Conservation (phyloP, 495 filamentous ascomycete species). For the Tricharina praecox region DNA sequence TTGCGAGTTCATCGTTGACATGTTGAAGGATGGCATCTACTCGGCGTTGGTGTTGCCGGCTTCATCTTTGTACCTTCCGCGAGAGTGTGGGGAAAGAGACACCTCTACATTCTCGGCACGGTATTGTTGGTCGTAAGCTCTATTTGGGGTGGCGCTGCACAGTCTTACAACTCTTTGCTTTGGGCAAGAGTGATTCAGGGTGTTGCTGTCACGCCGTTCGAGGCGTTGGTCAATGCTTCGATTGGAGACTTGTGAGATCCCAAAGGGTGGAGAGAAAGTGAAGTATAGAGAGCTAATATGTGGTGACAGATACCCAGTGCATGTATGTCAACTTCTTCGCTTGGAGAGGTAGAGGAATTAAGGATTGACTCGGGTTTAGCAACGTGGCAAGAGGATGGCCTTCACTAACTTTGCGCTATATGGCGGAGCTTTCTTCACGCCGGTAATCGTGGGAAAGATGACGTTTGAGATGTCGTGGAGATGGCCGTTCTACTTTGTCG, state of each 20-base stretch:
- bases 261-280: too few species aligned
- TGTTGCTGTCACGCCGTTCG: slow-evolving; percentile 57
- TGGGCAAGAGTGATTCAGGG: slow-evolving; percentile 63
- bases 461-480: slow-evolving; percentile 57
- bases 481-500: slow-evolving; percentile 62
- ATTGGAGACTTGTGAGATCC: slow-evolving; percentile 50
- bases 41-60: slow-evolving; percentile 64
- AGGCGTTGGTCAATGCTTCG: slow-evolving; percentile 57
- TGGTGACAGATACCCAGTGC: slow-evolving; percentile 42
- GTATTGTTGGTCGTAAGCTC: slow-evolving; percentile 53
- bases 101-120: slow-evolving; percentile 68
- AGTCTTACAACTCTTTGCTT: slow-evolving; percentile 51
- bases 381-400: slow-evolving; percentile 80
- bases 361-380: too few species aligned
- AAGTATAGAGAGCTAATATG: too few species aligned
- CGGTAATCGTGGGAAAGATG: slow-evolving; percentile 73
- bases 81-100: slow-evolving; percentile 82
- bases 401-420: slow-evolving; percentile 76
- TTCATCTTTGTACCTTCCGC: slow-evolving; percentile 73
- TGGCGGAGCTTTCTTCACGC: slow-evolving; percentile 82
- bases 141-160: slow-evolving; percentile 59
- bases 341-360: too few species aligned
- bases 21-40: slow-evolving; percentile 54
- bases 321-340: too few species aligned
- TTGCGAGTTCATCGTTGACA: background rate